Evolutionary conservation across 306 rosid species (phyloP), one percentile per base, ranked within the genome.

Genomic region (Cicer yamashitae): DNA sequence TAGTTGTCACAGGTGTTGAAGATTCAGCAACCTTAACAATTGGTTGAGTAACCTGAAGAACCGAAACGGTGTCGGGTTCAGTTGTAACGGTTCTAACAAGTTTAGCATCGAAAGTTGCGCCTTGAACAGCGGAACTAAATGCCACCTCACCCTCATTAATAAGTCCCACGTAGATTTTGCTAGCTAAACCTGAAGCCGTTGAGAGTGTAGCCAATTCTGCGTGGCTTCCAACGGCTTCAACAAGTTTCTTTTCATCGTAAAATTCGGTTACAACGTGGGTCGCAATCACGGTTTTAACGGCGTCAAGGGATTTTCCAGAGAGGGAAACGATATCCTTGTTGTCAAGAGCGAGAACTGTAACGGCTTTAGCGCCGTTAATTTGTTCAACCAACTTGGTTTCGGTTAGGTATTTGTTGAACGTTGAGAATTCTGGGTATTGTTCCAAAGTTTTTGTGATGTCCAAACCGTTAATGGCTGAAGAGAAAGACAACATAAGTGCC

Each of bases 261-360:
- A 46, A 92, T 0, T 75, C 88, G 1, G 65, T 74, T 6, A 89
- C 5, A 0, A 86, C 65, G 12, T 89, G 91, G 9, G 63, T 67
- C 30, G 86, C 82, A 8, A 88, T 4, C 40, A 85, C 82, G 8
- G 78, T 58, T 58, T 84, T 85, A 38, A 82, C 1, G 17, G 41
- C 8, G 38, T 80, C 91, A 5, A 3, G 1, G 1, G 90, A n/a
- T 30, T 68, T 79, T 1, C 89, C 88, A 6, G 83, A 4, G 40
- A 91, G 38, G 6, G 70, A 0, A 0, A 80, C 15, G 2, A 79
- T 1, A 3, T 82, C 81, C 1, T n/a, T 34, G 25, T 88, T 74
- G 48, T 79, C 76, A 1, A 87, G 4, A 20, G 79, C 89, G 4
- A 91, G 86, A 58, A 90, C 13, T 0, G 96, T 91, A n/a, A 87